Percentiles rank a stretch among this genome's conserved stretches.
phyloP scores from a whole-genome alignment of 2,329 filamentous ascomycete genomes.

The Teratosphaeria viscida region DNA sequence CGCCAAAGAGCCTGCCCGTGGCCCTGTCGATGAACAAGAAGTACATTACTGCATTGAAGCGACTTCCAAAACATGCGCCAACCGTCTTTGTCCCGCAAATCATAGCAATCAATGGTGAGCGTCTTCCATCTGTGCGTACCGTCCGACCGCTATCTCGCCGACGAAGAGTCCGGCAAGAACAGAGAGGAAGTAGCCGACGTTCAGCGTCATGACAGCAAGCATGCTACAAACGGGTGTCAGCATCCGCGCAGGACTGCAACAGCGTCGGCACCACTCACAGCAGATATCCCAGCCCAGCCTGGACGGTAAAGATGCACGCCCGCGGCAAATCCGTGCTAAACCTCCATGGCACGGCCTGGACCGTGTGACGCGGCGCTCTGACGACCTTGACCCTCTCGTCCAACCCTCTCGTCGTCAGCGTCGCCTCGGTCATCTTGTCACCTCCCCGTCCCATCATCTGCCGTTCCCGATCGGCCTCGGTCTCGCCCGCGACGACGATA shows the following conservation, averaged over 20 bases:
- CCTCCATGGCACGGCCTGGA: slow-evolving; percentile 59
- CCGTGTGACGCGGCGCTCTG: slow-evolving; percentile 37
- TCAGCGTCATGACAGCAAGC: slow-evolving; percentile 85
- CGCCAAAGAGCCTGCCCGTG: no score
- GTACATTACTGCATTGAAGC: no score
- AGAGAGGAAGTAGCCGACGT: slow-evolving; percentile 74
- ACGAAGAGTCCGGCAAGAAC: slow-evolving; percentile 70
- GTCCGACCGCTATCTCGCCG: slow-evolving; percentile 72
- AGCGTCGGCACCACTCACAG: slow-evolving; percentile 52
- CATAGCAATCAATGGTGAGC: slow-evolving; percentile 18
- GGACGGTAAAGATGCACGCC: slow-evolving; percentile 58
- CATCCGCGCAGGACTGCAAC: not conserved
- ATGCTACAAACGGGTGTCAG: slow-evolving; percentile 48
- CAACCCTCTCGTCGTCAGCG: slow-evolving; percentile 63
- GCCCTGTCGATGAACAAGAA: no score
- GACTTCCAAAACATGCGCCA: no score
- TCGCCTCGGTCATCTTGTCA: slow-evolving; percentile 51
- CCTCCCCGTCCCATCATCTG: slow-evolving; percentile 9
- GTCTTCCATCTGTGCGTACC: slow-evolving; percentile 47
- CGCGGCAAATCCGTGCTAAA: slow-evolving; percentile 69
- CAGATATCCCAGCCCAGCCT: slow-evolving; percentile 71
- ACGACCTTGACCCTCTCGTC: slow-evolving; percentile 74
- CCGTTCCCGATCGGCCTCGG: slow-evolving; percentile 38
- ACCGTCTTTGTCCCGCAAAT: not conserved
- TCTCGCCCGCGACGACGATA: slow-evolving; percentile 56